Percentiles rank a stretch among this genome's conserved stretches.
Evolutionary conservation across 495 filamentous ascomycete genomes (phyloP).

Genomic region (Glarea lozoyensis): DNA sequence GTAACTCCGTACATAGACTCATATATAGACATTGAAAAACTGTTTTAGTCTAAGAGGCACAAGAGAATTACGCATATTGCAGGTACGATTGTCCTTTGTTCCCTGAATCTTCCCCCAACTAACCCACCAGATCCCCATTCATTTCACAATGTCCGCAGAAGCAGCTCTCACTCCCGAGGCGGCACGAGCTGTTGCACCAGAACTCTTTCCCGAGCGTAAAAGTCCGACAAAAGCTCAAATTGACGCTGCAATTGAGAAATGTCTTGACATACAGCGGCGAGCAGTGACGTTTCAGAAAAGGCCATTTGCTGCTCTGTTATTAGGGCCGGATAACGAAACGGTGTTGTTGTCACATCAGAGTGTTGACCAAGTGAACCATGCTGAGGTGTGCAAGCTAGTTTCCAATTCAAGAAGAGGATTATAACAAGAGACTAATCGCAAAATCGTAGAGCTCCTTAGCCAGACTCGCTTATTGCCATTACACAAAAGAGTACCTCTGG

Average conservation of each 20-base stretch:
- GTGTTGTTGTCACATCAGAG: conserved; percentile 37
- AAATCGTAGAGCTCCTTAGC: conserved; percentile 31
- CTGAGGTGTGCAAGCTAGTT: conserved; percentile 33
- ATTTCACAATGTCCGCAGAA: conserved; percentile 10
- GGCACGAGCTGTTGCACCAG: conserved; percentile 10
- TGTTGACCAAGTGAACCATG: conserved; percentile 48
- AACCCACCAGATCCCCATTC: not conserved
- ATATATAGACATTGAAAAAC: not conserved
- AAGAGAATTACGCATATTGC: not conserved
- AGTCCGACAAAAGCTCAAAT: conserved; percentile 28
- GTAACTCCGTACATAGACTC: too few relatives aligned
- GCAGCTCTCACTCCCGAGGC: conserved; percentile 15
- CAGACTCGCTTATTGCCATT: conserved; percentile 40
- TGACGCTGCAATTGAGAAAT: conserved; percentile 25
- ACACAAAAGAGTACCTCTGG: conserved; percentile 38
- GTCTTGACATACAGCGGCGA: conserved; percentile 31
- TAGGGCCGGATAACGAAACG: conserved; percentile 40
- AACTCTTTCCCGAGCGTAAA: conserved; percentile 26
- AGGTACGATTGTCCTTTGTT: not conserved
- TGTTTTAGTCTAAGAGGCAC: not conserved
- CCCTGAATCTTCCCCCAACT: not conserved
- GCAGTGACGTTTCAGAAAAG: conserved; percentile 34
- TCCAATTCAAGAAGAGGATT: conserved; percentile 1
- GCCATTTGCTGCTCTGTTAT: conserved; percentile 39
- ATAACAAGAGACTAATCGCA: conserved; percentile 1